Evolutionary conservation across 352 stramenopile species (phyloP).

Genomic region (Phytophthora podocarpi): DNA sequence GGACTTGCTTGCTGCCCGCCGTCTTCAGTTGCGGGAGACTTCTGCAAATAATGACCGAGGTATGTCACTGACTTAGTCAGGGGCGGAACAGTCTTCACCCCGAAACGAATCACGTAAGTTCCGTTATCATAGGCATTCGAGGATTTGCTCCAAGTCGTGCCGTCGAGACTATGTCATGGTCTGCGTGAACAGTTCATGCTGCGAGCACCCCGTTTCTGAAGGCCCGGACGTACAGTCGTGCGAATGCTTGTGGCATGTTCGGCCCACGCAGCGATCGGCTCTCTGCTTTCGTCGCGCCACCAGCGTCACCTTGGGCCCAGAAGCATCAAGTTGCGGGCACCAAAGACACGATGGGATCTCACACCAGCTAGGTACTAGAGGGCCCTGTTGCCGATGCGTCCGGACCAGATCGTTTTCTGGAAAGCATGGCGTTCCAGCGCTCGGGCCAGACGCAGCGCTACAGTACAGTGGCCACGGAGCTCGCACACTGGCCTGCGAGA

Average conservation of each 20-base stretch:
- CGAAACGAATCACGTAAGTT: not conserved
- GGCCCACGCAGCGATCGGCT: constrained; percentile 2
- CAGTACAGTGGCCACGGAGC: not conserved
- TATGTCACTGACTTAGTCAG: too few species aligned
- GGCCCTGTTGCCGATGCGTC: too few species aligned
- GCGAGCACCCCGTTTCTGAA: constrained; percentile 26
- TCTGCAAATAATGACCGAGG: too few species aligned
- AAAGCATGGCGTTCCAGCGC: constrained; percentile 6
- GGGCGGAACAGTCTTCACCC: too few species aligned
- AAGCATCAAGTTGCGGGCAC: not conserved
- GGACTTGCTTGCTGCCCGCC: too few species aligned
- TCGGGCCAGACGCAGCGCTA: constrained; percentile 3
- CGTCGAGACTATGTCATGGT: not conserved
- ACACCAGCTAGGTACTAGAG: not conserved
- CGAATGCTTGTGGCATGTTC: not conserved
- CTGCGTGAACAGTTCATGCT: too few species aligned
- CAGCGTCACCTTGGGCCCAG: not conserved
- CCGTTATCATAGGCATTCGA: not conserved
- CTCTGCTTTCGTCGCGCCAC: not conserved
- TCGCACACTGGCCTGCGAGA: not conserved
- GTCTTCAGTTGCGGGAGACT: too few species aligned
- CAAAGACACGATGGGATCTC: constrained; percentile 8
- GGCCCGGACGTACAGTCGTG: constrained; percentile 21
- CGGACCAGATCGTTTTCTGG: constrained; percentile 3
- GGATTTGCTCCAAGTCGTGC: constrained; percentile 10